These are phyloP conservation scores for Neurospora sp. DNA, from an alignment of 2,329 filamentous ascomycete species.

Conservation along the genomic window DNA sequence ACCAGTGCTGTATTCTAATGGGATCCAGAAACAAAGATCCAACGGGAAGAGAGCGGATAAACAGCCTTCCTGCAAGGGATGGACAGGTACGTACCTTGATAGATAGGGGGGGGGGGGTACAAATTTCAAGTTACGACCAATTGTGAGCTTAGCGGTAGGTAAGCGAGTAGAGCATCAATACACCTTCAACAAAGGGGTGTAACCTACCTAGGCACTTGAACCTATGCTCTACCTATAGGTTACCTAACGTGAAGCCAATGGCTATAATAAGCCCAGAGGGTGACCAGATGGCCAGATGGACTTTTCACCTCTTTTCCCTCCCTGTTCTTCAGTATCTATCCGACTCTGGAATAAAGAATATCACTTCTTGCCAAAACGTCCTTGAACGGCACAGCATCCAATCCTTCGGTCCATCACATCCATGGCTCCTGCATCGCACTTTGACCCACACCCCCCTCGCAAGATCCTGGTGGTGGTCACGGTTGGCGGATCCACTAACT, in stretches of 20 bases:
- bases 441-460: background rate
- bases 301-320: background rate
- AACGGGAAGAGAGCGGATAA: background rate
- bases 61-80: background rate
- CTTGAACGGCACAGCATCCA: background rate
- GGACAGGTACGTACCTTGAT: background rate
- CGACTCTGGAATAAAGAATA: background rate
- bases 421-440: background rate
- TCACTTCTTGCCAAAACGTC: background rate
- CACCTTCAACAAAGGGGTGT: background rate
- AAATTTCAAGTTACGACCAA: background rate
- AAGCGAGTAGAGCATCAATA: background rate
- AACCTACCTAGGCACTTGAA: background rate
- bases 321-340: background rate
- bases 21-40: background rate
- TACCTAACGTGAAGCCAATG: background rate
- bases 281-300: background rate
- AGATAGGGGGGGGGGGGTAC: background rate
- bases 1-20: background rate
- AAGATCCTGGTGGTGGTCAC: slow-evolving; percentile 10
- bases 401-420: too few relatives aligned
- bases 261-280: background rate
- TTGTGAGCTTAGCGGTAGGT: background rate
- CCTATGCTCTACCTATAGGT: background rate
- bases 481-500: slow-evolving; percentile 18